Percentiles rank a stretch among this genome's conserved stretches.
phyloP scores from a whole-genome alignment of 805 yeast genomes.

The Clavispora santaluciae region DNA sequence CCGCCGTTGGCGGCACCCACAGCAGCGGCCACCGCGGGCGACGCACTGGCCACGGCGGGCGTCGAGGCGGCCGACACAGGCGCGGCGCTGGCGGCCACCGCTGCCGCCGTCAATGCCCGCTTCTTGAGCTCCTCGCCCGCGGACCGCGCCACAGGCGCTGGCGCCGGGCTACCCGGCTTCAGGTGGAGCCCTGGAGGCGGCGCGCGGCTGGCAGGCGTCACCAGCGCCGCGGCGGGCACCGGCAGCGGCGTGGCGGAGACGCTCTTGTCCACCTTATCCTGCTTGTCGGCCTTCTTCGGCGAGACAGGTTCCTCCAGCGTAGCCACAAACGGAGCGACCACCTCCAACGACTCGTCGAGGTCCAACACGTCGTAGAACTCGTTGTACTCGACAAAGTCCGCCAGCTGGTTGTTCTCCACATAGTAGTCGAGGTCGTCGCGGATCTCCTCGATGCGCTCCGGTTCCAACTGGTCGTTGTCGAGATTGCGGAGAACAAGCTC shows the following conservation, averaged over 20 bases:
- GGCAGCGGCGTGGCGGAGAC: slow-evolving; percentile 5
- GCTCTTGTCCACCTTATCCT: neutral
- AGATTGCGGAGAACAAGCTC: slow-evolving; percentile 73
- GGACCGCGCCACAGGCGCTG: slow-evolving; percentile 4
- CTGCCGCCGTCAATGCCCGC: slow-evolving; percentile 14
- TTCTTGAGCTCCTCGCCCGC: slow-evolving; percentile 16
- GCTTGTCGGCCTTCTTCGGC: neutral
- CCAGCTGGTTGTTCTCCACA: slow-evolving; percentile 90
- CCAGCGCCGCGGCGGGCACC: neutral
- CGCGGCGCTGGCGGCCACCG: slow-evolving; percentile 4
- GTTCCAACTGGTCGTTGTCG: slow-evolving; percentile 69
- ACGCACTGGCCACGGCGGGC: neutral
- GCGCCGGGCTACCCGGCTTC: slow-evolving; percentile 13
- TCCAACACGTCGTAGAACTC: slow-evolving; percentile 85
- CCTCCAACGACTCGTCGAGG: slow-evolving; percentile 42
- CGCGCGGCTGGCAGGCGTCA: slow-evolving; percentile 5
- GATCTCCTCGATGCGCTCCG: slow-evolving; percentile 68
- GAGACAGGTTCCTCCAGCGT: slow-evolving; percentile 3
- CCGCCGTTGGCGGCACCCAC: too few species aligned
- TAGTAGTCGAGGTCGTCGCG: slow-evolving; percentile 90
- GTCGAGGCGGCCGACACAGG: neutral
- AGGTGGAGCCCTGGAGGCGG: slow-evolving; percentile 17
- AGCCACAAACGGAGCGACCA: slow-evolving; percentile 4
- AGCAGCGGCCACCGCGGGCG: too few species aligned
- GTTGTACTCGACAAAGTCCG: slow-evolving; percentile 90